phyloP scores from a whole-genome alignment of 345 rosid species.

The Lumnitzera racemosa region DNA sequence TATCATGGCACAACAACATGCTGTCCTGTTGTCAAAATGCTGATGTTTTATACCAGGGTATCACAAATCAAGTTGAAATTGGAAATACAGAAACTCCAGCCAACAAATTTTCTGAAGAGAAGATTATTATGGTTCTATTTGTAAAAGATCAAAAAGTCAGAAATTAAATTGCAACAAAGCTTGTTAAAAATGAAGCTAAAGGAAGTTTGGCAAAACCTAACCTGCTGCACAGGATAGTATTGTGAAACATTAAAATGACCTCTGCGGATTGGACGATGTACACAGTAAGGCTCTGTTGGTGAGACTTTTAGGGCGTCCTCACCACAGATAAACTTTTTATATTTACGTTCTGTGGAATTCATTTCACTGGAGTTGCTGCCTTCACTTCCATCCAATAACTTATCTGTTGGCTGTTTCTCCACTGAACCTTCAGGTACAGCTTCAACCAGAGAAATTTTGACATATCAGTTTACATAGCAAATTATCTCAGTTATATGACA shows the following conservation, averaged over 20 bases:
- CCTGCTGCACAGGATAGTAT: conserved; percentile 82
- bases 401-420: conserved; percentile 24
- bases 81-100: no score
- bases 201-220: conserved; percentile 12
- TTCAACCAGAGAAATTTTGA: no score
- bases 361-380: conserved; percentile 24
- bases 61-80: no score
- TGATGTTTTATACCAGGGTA: no score
- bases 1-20: no score
- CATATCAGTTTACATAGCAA: no score
- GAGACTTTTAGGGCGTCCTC: conserved; percentile 83
- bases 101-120: no score
- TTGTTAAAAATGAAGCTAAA: neutral
- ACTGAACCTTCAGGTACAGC: conserved; percentile 35
- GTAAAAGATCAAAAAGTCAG: no score
- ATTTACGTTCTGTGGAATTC: conserved; percentile 34
- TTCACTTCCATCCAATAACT: conserved; percentile 25
- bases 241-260: conserved; percentile 89
- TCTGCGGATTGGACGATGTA: conserved; percentile 77
- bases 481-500: no score
- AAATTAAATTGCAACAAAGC: no score
- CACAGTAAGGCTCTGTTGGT: conserved; percentile 66
- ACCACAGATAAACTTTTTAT: conserved; percentile 53
- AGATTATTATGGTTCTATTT: no score
- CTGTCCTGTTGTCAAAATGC: no score